Evolutionary conservation across 2,329 filamentous ascomycete species (phyloP).

Genomic region (Cladorrhinum sp.): DNA sequence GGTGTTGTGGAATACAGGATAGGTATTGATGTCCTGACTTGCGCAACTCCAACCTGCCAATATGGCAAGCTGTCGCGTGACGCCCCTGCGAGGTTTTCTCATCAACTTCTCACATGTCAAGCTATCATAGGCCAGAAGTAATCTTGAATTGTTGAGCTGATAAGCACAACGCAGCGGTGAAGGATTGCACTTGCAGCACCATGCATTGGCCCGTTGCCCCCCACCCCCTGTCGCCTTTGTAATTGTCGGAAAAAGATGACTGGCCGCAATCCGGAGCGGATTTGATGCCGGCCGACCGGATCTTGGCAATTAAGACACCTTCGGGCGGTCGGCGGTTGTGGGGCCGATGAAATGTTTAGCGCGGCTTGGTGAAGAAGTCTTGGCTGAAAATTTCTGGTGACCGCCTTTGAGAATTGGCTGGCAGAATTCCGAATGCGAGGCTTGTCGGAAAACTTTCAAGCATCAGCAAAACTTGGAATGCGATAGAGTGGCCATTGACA

Average conservation of each 20-base stretch:
- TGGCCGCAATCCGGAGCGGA: constrained; percentile 2
- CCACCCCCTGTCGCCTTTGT: neutral
- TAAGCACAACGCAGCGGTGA: constrained; percentile 15
- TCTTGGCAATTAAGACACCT: neutral
- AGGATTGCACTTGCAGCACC: neutral
- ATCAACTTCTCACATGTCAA: constrained; percentile 3
- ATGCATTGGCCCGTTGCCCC: neutral
- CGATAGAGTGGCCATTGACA: constrained; percentile 9
- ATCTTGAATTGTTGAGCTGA: neutral
- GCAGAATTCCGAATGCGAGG: constrained; percentile 18
- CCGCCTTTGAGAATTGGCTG: constrained; percentile 10
- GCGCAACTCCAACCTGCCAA: neutral
- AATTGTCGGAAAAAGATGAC: neutral
- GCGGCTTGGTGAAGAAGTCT: constrained; percentile 7
- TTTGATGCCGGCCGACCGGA: neutral
- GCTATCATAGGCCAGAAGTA: constrained; percentile 11
- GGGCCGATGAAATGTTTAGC: constrained; percentile 1
- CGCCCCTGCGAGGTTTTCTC: neutral
- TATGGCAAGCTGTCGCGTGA: constrained; percentile 21
- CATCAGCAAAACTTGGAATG: constrained; percentile 3
- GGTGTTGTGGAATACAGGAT: neutral
- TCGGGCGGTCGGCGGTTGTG: constrained; percentile 5
- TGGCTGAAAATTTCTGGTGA: constrained; percentile 26
- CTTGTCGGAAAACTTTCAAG: constrained; percentile 23
- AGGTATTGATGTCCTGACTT: neutral